Conservation (phyloP, 805 yeast genomes). For the Saccharomyces jurei region DNA sequence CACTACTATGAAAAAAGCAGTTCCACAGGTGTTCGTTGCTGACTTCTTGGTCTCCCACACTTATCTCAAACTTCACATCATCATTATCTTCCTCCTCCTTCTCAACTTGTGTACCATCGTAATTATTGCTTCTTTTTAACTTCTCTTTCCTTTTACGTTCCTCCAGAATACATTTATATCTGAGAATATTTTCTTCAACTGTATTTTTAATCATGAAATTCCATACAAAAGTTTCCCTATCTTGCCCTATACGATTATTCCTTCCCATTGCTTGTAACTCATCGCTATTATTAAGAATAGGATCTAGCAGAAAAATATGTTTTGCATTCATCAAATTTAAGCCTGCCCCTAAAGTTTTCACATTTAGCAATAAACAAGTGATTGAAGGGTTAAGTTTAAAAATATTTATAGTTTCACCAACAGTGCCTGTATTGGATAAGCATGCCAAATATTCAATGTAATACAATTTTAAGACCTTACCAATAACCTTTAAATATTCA, state of each 20-base stretch:
- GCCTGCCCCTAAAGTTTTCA: constrained; percentile 84
- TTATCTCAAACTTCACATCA: constrained; percentile 21
- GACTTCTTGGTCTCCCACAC: constrained; percentile 23
- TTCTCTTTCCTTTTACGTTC: constrained; percentile 8
- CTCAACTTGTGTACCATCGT: neutral
- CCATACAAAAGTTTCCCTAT: constrained; percentile 78
- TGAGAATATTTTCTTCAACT: constrained; percentile 80
- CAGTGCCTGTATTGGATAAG: constrained; percentile 39
- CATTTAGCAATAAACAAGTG: constrained; percentile 82
- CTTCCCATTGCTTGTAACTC: constrained; percentile 90
- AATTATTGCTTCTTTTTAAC: neutral
- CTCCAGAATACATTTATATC: constrained; percentile 25
- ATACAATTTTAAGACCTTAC: constrained; percentile 54
- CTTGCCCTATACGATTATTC: constrained; percentile 88
- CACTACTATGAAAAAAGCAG: constrained; percentile 19
- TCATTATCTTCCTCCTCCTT: constrained; percentile 9
- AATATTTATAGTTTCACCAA: constrained; percentile 31
- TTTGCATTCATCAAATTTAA: constrained; percentile 85
- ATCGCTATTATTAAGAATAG: constrained; percentile 76
- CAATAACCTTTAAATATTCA: constrained; percentile 58
- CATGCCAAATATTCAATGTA: constrained; percentile 38
- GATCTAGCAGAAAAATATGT: constrained; percentile 88
- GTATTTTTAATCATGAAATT: constrained; percentile 76
- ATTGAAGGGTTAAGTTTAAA: constrained; percentile 54
- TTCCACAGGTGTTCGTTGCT: constrained; percentile 26